Evolutionary conservation across 169 alveolate genomes (phyloP).

Genomic region (Miamiensis avidus): DNA sequence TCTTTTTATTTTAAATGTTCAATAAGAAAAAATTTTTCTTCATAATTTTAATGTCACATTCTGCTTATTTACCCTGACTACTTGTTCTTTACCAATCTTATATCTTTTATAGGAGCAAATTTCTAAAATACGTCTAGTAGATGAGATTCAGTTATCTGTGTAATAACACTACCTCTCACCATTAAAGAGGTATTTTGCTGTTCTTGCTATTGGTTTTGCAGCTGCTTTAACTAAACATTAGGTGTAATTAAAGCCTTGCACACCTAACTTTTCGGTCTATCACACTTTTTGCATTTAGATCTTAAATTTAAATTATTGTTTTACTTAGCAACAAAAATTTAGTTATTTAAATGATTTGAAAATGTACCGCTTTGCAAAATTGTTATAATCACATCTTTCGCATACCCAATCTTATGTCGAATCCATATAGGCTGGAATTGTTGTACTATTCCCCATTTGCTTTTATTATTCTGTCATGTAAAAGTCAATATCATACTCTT

Average conservation of each 20-base stretch:
- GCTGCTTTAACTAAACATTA: background rate
- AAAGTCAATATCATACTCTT: background rate
- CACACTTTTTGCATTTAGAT: constrained; percentile 46
- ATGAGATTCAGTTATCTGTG: constrained; percentile 38
- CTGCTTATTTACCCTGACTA: constrained; percentile 8
- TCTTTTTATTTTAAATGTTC: no score
- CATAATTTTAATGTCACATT: background rate
- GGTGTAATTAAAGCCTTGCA: constrained; percentile 1
- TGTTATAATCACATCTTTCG: constrained; percentile 47
- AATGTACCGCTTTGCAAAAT: constrained; percentile 32
- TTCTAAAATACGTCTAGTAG: constrained; percentile 33
- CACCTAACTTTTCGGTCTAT: constrained; percentile 29
- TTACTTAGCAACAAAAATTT: background rate
- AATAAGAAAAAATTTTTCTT: no score
- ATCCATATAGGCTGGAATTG: background rate
- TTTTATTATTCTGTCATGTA: background rate
- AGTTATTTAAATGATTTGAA: background rate
- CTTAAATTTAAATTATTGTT: background rate
- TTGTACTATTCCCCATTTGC: background rate
- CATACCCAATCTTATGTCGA: constrained; percentile 40
- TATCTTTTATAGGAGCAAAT: constrained; percentile 35
- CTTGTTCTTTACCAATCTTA: constrained; percentile 46
- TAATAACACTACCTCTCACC: constrained; percentile 43
- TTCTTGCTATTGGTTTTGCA: constrained; percentile 25
- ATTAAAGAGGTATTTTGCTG: constrained; percentile 38